Conservation (phyloP, 78 protist species). For the Dictyostelium discoideum region DNA sequence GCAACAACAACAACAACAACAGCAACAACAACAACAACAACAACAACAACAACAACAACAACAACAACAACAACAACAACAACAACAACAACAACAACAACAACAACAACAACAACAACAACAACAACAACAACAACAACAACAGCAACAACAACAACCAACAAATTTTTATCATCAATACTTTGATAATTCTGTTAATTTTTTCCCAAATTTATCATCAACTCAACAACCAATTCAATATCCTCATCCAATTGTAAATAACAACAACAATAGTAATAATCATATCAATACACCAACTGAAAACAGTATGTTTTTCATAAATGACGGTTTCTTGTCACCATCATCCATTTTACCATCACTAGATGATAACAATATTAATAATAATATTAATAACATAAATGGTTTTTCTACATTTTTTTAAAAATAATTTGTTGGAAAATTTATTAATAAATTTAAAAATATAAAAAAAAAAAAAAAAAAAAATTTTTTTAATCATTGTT, state of each 20-base stretch:
- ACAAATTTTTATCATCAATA: neutral
- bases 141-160: neutral
- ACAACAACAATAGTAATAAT: neutral
- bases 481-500: too few species aligned
- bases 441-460: too few species aligned
- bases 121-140: neutral
- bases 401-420: neutral
- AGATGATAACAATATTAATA: neutral
- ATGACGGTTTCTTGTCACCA: neutral
- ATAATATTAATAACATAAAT: neutral
- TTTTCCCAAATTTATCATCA: neutral
- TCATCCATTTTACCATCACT: neutral
- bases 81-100: neutral
- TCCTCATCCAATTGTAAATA: slow-evolving; percentile 22
- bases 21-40: neutral
- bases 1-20: neutral
- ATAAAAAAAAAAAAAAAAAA: too few species aligned
- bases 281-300: neutral
- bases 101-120: neutral
- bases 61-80: neutral
- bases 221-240: neutral
- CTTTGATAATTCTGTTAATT: neutral
- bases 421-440: neutral
- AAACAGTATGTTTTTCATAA: neutral
- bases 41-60: neutral